Conservation (phyloP, 225 moss, liverwort and hornwort genomes). For the Neckera pumila region DNA sequence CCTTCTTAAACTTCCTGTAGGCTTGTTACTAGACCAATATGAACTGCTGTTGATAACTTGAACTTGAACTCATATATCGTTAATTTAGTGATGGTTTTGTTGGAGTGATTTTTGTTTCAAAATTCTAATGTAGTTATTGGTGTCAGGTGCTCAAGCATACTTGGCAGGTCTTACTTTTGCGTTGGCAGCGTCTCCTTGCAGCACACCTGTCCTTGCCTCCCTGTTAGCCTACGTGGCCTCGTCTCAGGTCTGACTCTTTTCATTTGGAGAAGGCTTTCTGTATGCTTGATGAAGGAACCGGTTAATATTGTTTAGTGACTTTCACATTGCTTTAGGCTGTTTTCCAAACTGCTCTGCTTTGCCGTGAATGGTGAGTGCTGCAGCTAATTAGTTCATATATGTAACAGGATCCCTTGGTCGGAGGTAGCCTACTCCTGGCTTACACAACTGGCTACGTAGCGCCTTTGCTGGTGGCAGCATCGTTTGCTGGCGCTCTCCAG, state of each 20-base stretch:
- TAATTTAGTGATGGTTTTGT: not conserved
- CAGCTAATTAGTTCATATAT: not conserved
- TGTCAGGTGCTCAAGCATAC: conserved; percentile 87
- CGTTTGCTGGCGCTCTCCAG: conserved; percentile 96
- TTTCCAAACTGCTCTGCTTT: not conserved
- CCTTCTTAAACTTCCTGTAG: not conserved
- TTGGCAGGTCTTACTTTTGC: conserved; percentile 98
- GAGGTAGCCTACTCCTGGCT: conserved; percentile 85
- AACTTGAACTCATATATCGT: not conserved
- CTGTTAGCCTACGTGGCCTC: conserved; percentile 88
- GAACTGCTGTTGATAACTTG: not conserved
- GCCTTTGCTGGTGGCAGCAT: conserved; percentile 81
- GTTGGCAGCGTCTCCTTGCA: conserved; percentile 97
- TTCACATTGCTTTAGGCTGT: not conserved
- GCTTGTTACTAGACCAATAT: not conserved
- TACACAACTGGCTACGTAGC: conserved; percentile 98
- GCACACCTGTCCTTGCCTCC: conserved; percentile 94
- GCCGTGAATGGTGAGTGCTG: not conserved
- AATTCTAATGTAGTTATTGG: not conserved
- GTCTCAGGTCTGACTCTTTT: conserved; percentile 52
- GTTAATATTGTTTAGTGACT: not conserved
- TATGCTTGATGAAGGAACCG: not conserved
- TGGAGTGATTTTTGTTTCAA: not conserved
- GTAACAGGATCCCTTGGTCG: conserved; percentile 84
- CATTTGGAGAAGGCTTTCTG: not conserved